phyloP scores from a whole-genome alignment of 169 alveolate species.

The Babesia ovata region DNA sequence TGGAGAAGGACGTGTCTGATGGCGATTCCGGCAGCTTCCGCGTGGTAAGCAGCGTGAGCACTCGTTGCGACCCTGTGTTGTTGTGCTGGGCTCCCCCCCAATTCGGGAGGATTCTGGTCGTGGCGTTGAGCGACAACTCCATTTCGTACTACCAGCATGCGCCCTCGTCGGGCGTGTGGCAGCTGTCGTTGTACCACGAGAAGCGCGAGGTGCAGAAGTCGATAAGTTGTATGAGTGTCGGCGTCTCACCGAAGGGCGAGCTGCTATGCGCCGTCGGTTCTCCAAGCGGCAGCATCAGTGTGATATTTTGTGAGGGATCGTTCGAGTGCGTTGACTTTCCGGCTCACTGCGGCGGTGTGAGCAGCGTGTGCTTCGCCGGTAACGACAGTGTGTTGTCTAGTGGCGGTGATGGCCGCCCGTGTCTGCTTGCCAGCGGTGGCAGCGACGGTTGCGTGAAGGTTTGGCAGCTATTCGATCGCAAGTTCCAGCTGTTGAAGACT shows the following conservation, averaged over 20 bases:
- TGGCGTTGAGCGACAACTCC: constrained; percentile 55
- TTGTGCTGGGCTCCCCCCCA: constrained; percentile 66
- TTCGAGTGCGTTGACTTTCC: constrained; percentile 28
- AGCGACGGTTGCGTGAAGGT: constrained; percentile 55
- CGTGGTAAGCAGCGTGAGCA: constrained; percentile 20
- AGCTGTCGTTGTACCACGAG: constrained; percentile 25
- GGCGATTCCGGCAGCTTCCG: constrained; percentile 15
- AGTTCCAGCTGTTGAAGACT: constrained; percentile 46
- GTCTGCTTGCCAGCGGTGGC: constrained; percentile 61
- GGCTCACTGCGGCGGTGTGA: constrained; percentile 61
- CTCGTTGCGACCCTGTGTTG: constrained; percentile 48
- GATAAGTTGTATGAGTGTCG: constrained; percentile 57
- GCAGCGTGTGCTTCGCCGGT: constrained; percentile 20
- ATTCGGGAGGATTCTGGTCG: constrained; percentile 29
- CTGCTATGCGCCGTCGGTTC: constrained; percentile 63
- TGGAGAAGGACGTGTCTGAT: constrained; percentile 38
- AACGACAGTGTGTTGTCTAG: constrained; percentile 10
- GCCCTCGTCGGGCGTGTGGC: constrained; percentile 15
- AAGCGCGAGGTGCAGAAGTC: constrained; percentile 36
- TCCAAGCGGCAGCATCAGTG: constrained; percentile 39
- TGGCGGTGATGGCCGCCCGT: neutral
- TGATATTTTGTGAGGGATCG: constrained; percentile 31
- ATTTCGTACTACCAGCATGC: constrained; percentile 16
- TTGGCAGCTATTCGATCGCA: constrained; percentile 42
- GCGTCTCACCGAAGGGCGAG: constrained; percentile 46